Evolutionary conservation across 179 eudicot genomes (phyloP).

Genomic region (Silene coronaria): DNA sequence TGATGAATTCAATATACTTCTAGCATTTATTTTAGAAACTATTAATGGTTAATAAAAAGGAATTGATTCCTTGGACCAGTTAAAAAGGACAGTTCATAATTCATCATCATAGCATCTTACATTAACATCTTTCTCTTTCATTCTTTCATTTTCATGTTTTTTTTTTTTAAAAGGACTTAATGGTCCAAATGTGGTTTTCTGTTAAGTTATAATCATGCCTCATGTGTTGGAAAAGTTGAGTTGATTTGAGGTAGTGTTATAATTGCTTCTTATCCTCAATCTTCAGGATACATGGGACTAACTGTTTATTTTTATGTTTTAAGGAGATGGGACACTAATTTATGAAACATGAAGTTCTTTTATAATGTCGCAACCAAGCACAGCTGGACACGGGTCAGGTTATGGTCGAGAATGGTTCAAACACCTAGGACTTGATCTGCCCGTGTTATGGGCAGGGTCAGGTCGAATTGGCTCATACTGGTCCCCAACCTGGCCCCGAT

Average conservation of each 20-base stretch:
- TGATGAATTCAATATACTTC: not conserved
- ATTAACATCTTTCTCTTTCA: conserved; percentile 13
- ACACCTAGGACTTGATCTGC: too few species aligned
- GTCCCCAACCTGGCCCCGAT: too few species aligned
- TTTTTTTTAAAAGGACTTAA: conserved; percentile 24
- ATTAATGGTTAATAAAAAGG: conserved; percentile 29
- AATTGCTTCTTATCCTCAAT: not conserved
- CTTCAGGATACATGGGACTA: not conserved
- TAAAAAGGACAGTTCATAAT: conserved; percentile 26
- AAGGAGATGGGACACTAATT: not conserved
- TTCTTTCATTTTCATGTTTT: conserved; percentile 1
- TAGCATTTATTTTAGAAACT: conserved; percentile 29
- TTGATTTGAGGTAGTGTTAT: conserved; percentile 22
- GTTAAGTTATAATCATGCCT: conserved; percentile 24
- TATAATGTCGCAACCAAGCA: not conserved
- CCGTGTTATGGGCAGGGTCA: too few species aligned
- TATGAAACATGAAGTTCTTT: not conserved
- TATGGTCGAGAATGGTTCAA: too few species aligned
- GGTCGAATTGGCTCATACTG: too few species aligned
- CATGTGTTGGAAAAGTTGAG: conserved; percentile 25
- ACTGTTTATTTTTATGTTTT: too few species aligned
- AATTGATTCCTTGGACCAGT: conserved; percentile 22
- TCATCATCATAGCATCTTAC: conserved; percentile 15
- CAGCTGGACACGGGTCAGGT: too few species aligned
- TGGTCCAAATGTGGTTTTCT: conserved; percentile 28